Conservation (phyloP, 768 basidiomycete species). For the Lentinula lateritia region DNA sequence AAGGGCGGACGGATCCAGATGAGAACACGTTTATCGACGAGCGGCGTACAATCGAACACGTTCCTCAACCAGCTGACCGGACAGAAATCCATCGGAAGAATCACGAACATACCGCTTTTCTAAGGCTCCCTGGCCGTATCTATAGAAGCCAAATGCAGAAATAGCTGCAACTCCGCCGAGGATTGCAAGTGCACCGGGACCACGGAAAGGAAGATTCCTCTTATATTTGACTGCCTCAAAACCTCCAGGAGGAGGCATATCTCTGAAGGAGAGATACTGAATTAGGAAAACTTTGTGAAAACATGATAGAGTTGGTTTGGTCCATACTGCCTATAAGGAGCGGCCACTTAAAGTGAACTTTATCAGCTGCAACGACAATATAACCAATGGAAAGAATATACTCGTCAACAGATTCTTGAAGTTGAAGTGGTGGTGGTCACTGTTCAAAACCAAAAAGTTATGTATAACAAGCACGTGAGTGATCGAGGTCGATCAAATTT, state of each 20-base stretch:
- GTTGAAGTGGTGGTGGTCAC: background rate
- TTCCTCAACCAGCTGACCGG: slow-evolving; percentile 60
- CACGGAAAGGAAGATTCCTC: slow-evolving; percentile 87
- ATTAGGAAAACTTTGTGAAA: background rate
- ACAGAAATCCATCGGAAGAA: slow-evolving; percentile 17
- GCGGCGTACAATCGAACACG: slow-evolving; percentile 56
- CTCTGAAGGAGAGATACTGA: slow-evolving; percentile 23
- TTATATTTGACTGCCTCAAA: slow-evolving; percentile 94
- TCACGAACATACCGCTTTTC: slow-evolving; percentile 79
- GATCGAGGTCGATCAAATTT: background rate
- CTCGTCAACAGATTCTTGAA: background rate
- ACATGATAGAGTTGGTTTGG: background rate
- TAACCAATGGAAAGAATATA: background rate
- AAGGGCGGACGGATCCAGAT: slow-evolving; percentile 57
- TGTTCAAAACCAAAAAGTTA: background rate
- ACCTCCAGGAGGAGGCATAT: slow-evolving; percentile 92
- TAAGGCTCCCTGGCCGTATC: slow-evolving; percentile 83
- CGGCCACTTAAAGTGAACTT: background rate
- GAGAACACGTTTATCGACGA: slow-evolving; percentile 64
- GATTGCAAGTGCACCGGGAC: slow-evolving; percentile 74
- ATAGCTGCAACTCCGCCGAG: slow-evolving; percentile 83
- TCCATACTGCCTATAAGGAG: slow-evolving; percentile 5
- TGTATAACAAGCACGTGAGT: background rate
- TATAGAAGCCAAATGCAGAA: slow-evolving; percentile 90
- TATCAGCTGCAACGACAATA: slow-evolving; percentile 11